phyloP scores from a whole-genome alignment of 2,329 filamentous ascomycete species.

The Cladorrhinum sp. region DNA sequence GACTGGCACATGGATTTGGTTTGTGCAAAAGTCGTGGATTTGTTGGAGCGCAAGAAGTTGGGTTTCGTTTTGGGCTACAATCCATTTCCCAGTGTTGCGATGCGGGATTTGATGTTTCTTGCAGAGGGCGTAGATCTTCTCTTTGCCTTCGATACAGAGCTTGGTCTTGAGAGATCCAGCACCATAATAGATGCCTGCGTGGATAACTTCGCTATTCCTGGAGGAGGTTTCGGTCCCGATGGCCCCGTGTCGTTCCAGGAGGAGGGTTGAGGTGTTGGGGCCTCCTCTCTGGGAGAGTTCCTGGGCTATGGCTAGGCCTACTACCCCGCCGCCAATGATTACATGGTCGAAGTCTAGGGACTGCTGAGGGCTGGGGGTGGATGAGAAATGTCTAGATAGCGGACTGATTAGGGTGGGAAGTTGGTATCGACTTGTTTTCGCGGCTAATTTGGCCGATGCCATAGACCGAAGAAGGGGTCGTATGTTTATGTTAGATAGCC shows the following conservation, averaged over 20 bases:
- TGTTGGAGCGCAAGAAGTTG: constrained; percentile 63
- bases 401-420: background rate
- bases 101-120: constrained; percentile 63
- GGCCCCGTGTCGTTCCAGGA: constrained; percentile 74
- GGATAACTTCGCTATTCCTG: constrained; percentile 93
- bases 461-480: background rate
- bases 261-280: constrained; percentile 60
- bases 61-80: constrained; percentile 76
- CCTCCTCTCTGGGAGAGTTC: constrained; percentile 60
- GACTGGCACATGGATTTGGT: constrained; percentile 59
- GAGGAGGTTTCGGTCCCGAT: constrained; percentile 84
- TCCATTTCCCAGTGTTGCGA: constrained; percentile 83
- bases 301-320: constrained; percentile 77
- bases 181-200: constrained; percentile 92
- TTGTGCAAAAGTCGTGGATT: constrained; percentile 45
- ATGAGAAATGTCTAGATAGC: constrained; percentile 1
- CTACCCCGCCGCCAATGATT: constrained; percentile 61
- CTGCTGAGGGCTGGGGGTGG: background rate
- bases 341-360: constrained; percentile 19
- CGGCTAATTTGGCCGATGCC: background rate
- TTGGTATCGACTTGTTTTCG: background rate
- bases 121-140: constrained; percentile 79
- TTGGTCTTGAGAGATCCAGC: constrained; percentile 71
- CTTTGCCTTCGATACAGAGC: constrained; percentile 75
- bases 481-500: background rate